Conservation (phyloP, 2,329 filamentous ascomycete genomes). For the Harringtonia lauricola region DNA sequence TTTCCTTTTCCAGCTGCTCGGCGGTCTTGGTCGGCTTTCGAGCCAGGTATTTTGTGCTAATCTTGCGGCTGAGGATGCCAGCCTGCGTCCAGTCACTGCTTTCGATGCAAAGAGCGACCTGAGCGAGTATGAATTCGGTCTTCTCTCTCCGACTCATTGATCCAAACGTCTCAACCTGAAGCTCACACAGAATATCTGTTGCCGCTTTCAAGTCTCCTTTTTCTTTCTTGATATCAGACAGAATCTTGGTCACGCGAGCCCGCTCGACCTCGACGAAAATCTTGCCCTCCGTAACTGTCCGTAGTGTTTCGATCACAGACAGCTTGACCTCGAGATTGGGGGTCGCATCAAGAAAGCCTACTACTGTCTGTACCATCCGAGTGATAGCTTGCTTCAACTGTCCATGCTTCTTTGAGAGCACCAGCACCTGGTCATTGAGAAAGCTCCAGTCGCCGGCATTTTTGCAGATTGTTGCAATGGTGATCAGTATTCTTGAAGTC, state of each 20-base stretch:
- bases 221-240: slow-evolving; percentile 95
- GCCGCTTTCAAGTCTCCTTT: slow-evolving; percentile 88
- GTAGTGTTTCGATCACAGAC: slow-evolving; percentile 84
- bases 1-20: slow-evolving; percentile 83
- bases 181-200: slow-evolving; percentile 86
- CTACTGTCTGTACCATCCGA: slow-evolving; percentile 96
- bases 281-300: slow-evolving; percentile 97
- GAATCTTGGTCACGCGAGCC: slow-evolving; percentile 84
- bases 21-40: slow-evolving; percentile 84
- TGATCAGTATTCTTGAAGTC: slow-evolving; percentile 76
- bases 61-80: slow-evolving; percentile 87
- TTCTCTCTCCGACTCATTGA: slow-evolving; percentile 97
- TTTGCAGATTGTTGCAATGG: slow-evolving; percentile 91
- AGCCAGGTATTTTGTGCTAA: slow-evolving; percentile 85
- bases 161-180: slow-evolving; percentile 97
- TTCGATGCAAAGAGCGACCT: slow-evolving; percentile 90
- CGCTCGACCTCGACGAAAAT: slow-evolving; percentile 99
- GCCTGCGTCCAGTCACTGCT: slow-evolving; percentile 95
- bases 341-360: slow-evolving; percentile 80
- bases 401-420: slow-evolving; percentile 98
- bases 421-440: slow-evolving; percentile 90
- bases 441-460: slow-evolving; percentile 85
- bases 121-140: slow-evolving; percentile 95
- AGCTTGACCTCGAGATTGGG: slow-evolving; percentile 82
- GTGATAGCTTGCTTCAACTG: slow-evolving; percentile 99